phyloP scores from a whole-genome alignment of 805 yeast genomes.

The Zygoascus flipseniorum region DNA sequence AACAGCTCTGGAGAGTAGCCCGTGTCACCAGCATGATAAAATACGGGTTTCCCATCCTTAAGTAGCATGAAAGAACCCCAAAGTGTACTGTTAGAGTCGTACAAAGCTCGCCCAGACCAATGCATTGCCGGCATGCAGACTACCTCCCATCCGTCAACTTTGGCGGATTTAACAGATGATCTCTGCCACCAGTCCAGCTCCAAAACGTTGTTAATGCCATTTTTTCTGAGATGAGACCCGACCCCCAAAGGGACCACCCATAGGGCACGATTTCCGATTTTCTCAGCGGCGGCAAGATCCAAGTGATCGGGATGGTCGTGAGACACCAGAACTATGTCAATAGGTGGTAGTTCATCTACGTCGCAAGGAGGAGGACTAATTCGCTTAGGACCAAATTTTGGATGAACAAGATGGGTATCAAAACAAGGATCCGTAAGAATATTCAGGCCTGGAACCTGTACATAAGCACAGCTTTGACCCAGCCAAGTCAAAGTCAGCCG shows the following conservation, averaged over 20 bases:
- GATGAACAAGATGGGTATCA: conserved; percentile 51
- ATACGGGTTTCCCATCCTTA: conserved; percentile 56
- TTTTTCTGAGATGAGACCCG: conserved; percentile 44
- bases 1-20: conserved; percentile 78
- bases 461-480: conserved; percentile 80
- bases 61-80: conserved; percentile 84
- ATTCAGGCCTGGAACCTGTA: conserved; percentile 64
- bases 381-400: conserved; percentile 71
- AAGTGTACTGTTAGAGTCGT: conserved; percentile 70
- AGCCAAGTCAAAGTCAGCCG: conserved; percentile 77
- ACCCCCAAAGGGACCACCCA: conserved; percentile 91
- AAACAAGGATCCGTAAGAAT: conserved; percentile 84
- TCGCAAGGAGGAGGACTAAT: conserved; percentile 69
- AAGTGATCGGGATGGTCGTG: conserved; percentile 96
- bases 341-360: conserved; percentile 53
- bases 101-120: conserved; percentile 84
- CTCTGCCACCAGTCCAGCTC: conserved; percentile 95
- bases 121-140: conserved; percentile 88
- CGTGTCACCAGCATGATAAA: conserved; percentile 93
- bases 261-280: conserved; percentile 48
- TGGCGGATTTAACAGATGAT: conserved; percentile 20
- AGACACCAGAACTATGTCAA: conserved; percentile 70
- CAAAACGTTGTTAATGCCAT: conserved; percentile 51
- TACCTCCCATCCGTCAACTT: conserved; percentile 53
- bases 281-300: conserved; percentile 49